Conservation (phyloP, 495 filamentous ascomycete species). For the Echria macrotheca region DNA sequence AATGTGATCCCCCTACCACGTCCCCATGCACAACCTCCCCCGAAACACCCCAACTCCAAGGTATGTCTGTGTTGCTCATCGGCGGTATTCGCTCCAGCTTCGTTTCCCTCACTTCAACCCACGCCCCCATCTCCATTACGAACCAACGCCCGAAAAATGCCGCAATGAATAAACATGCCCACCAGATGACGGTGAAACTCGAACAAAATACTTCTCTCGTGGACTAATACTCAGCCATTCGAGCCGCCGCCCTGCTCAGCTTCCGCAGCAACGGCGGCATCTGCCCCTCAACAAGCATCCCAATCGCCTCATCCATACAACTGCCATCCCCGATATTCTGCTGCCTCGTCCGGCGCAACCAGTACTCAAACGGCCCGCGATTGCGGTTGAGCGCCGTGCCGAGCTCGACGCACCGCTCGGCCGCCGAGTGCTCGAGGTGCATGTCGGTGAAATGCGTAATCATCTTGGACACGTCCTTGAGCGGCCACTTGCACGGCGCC, state of each 20-base stretch:
- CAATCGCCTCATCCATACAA: constrained; percentile 32
- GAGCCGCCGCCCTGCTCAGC: constrained; percentile 32
- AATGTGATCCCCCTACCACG: too few species aligned
- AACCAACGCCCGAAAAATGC: too few species aligned
- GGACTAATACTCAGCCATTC: constrained; percentile 18
- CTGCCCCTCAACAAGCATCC: constrained; percentile 22
- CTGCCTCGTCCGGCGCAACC: constrained; percentile 32
- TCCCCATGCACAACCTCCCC: too few species aligned
- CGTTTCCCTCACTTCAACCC: too few species aligned
- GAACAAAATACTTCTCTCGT: too few species aligned
- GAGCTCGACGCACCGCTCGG: constrained; percentile 36
- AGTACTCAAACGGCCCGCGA: constrained; percentile 43
- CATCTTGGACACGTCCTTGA: constrained; percentile 43
- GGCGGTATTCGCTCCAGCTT: too few species aligned
- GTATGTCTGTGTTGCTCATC: too few species aligned
- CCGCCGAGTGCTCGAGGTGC: constrained; percentile 34
- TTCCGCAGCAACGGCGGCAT: constrained; percentile 31
- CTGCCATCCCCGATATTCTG: constrained; percentile 29
- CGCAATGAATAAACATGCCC: too few species aligned
- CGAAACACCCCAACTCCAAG: too few species aligned
- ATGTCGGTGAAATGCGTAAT: constrained; percentile 42
- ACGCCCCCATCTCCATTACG: too few species aligned
- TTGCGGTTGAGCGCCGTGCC: constrained; percentile 35
- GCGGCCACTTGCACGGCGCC: constrained; percentile 41
- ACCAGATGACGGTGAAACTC: too few species aligned